Conservation (phyloP, 2,329 filamentous ascomycete genomes). For the Sporothrix brasiliensis region DNA sequence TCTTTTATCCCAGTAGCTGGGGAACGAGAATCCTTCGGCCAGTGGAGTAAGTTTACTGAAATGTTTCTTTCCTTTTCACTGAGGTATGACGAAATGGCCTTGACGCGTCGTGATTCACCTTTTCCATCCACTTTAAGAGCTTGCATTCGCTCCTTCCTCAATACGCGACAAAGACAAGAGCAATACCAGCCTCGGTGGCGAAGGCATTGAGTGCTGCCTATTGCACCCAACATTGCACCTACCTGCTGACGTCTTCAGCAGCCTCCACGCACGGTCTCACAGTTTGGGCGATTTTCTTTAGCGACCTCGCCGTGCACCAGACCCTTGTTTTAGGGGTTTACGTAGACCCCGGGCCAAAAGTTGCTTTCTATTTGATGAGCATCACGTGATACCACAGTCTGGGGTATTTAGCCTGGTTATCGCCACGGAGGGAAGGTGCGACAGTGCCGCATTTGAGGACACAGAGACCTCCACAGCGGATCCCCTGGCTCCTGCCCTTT, state of each 20-base stretch:
- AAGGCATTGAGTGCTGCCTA: constrained; percentile 14
- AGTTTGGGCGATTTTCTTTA: not conserved
- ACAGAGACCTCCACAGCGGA: constrained; percentile 11
- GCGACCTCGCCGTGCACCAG: not conserved
- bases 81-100: not conserved
- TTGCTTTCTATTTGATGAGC: not conserved
- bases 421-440: constrained; percentile 1
- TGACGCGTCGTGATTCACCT: not conserved
- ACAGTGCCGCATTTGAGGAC: not conserved
- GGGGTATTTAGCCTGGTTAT: constrained; percentile 20
- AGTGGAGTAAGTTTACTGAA: not conserved
- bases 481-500: not conserved
- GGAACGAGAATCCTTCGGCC: not conserved
- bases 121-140: not conserved
- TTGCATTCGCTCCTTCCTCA: not conserved
- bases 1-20: too few relatives aligned
- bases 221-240: not conserved
- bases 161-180: not conserved
- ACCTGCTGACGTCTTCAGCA: not conserved
- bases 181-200: constrained; percentile 7
- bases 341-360: constrained; percentile 7
- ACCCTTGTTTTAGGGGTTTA: constrained; percentile 15
- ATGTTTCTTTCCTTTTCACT: not conserved
- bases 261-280: not conserved
- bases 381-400: constrained; percentile 8